A percentile compares a stretch with the other conserved stretches of the same genome.
phyloP scores from a whole-genome alignment of 169 alveolate genomes.

The Plasmodium vivax region DNA sequence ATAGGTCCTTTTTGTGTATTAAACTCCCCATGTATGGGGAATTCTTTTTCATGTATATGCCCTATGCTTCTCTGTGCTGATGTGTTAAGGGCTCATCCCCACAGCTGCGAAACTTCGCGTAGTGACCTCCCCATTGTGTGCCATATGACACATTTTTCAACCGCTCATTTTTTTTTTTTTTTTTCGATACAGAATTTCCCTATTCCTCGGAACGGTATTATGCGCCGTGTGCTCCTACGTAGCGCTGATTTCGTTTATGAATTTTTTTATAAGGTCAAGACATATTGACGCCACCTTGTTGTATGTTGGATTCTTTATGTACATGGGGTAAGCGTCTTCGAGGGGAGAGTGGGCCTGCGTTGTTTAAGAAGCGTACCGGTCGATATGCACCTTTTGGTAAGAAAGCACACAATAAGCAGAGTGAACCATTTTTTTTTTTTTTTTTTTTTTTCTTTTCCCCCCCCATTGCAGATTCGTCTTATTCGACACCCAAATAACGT shows the following conservation, averaged over 20 bases:
- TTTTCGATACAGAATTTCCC: slow-evolving; percentile 32
- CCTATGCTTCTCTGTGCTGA: not conserved
- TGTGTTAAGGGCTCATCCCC: not conserved
- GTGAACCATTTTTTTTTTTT: not conserved
- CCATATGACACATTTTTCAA: not conserved
- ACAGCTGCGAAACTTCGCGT: not conserved
- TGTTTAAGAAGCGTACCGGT: not conserved
- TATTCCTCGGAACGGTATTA: slow-evolving; percentile 56
- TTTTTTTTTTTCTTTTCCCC: no score
- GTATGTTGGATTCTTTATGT: slow-evolving; percentile 73
- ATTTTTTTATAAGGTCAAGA: slow-evolving; percentile 68
- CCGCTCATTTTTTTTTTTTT: not conserved
- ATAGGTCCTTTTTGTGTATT: not conserved
- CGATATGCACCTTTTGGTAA: not conserved
- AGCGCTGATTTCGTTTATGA: slow-evolving; percentile 64
- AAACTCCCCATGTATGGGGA: not conserved
- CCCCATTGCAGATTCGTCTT: slow-evolving; percentile 42
- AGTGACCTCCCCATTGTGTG: not conserved
- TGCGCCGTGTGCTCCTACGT: slow-evolving; percentile 59
- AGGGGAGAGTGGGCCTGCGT: not conserved
- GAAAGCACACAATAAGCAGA: not conserved
- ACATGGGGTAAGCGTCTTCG: slow-evolving; percentile 56
- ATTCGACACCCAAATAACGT: slow-evolving; percentile 68
- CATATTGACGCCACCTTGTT: slow-evolving; percentile 42
- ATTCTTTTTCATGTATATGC: not conserved